Conservation (phyloP, 495 filamentous ascomycete species). For the Talaromyces liani region DNA sequence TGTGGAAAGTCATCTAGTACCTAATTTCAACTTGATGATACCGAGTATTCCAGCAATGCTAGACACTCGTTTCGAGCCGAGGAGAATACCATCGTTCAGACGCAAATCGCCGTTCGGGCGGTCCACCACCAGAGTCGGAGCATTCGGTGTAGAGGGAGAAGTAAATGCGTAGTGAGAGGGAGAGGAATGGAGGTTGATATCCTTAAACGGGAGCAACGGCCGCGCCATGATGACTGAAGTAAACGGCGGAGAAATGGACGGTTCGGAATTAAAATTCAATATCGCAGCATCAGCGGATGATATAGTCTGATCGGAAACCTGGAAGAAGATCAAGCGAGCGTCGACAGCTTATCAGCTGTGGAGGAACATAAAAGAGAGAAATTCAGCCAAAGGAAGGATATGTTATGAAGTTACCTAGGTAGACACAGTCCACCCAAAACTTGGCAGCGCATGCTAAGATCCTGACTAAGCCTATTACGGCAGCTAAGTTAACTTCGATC, state of each 20-base stretch:
- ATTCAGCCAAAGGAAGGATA: background rate
- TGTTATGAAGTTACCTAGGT: background rate
- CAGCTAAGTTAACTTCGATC: background rate
- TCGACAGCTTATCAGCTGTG: background rate
- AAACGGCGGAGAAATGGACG: background rate
- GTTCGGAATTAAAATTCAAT: background rate
- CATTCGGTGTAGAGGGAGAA: slow-evolving; percentile 85
- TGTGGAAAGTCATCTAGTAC: slow-evolving; percentile 39
- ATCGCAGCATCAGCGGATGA: background rate
- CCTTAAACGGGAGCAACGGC: slow-evolving; percentile 71
- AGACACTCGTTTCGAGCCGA: slow-evolving; percentile 73
- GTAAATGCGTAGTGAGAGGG: slow-evolving; percentile 91
- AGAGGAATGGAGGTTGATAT: slow-evolving; percentile 92
- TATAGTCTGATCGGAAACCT: background rate
- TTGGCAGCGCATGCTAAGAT: background rate
- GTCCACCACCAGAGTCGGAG: slow-evolving; percentile 80
- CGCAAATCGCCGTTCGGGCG: slow-evolving; percentile 88
- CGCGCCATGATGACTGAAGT: slow-evolving; percentile 39
- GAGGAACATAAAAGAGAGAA: background rate
- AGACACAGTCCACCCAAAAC: background rate
- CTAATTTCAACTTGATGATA: slow-evolving; percentile 81
- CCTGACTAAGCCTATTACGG: background rate
- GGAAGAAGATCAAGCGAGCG: background rate
- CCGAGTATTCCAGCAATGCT: slow-evolving; percentile 93
- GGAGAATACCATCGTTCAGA: slow-evolving; percentile 67